Percentiles rank a stretch among this genome's conserved stretches.
These are phyloP conservation scores for Solanum sejunctum DNA, from an alignment of 257 asterid genomes.

Conservation along the genomic window DNA sequence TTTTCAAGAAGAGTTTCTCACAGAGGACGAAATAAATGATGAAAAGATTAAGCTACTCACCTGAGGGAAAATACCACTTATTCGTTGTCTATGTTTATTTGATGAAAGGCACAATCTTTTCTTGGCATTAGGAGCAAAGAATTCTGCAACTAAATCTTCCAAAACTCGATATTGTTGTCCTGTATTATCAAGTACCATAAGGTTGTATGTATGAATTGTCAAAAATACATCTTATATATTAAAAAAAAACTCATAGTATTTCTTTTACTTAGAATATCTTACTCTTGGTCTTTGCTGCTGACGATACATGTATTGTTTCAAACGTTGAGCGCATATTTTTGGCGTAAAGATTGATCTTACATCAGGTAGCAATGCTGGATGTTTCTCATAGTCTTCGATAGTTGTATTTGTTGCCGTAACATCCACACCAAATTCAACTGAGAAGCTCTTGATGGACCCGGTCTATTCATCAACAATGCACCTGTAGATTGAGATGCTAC, in stretches of 20 bases:
- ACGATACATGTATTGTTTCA: conserved; percentile 5
- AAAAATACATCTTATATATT: neutral
- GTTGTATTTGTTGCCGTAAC: neutral
- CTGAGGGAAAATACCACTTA: neutral
- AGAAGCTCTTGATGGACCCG: neutral
- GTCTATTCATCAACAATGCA: neutral
- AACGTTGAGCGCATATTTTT: conserved; percentile 8
- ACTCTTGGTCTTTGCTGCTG: conserved; percentile 17
- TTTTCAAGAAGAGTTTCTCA: neutral
- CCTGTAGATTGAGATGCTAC: neutral
- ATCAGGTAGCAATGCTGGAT: neutral
- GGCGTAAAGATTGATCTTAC: neutral
- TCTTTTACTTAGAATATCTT: neutral
- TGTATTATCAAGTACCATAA: conserved; percentile 1
- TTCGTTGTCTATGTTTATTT: neutral
- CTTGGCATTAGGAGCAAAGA: conserved; percentile 19
- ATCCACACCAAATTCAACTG: neutral
- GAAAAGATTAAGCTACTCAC: neutral
- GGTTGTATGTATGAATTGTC: neutral
- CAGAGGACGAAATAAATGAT: neutral
- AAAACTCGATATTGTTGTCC: conserved; percentile 21
- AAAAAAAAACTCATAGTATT: neutral
- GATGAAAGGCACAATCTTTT: conserved; percentile 16
- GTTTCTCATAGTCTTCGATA: neutral
- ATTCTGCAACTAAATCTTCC: conserved; percentile 18